Percentiles rank a stretch among this genome's conserved stretches.
Evolutionary conservation across 108 stramenopile genomes (phyloP).

Genomic region (Ochromonas danica): DNA sequence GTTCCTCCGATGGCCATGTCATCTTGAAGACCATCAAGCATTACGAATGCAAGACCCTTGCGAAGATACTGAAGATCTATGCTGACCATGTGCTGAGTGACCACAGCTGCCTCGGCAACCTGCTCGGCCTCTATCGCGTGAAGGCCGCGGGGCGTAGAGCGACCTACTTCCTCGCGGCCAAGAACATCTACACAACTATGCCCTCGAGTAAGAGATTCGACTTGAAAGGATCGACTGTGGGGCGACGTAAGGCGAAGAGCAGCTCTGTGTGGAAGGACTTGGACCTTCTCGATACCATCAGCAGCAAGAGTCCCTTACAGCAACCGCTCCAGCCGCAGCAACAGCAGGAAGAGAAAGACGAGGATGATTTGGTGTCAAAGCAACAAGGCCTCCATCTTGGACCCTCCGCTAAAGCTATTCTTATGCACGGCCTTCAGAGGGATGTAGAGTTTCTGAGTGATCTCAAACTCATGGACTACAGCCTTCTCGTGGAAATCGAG

Average conservation of each 20-base stretch:
- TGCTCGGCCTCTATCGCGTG: background rate
- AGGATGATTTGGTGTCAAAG: no score
- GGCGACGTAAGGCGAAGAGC: background rate
- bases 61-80: background rate
- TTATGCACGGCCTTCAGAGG: background rate
- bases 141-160: background rate
- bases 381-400: background rate
- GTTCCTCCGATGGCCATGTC: background rate
- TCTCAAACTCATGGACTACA: background rate
- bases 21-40: slow-evolving; percentile 11
- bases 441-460: background rate
- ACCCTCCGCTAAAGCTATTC: background rate
- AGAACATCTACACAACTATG: background rate
- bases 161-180: background rate
- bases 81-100: background rate
- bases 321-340: no score
- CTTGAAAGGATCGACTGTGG: slow-evolving; percentile 22
- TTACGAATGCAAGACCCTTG: background rate
- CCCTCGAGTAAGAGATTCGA: background rate
- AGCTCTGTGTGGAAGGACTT: slow-evolving; percentile 8
- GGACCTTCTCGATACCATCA: background rate
- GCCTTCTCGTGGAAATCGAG: slow-evolving; percentile 8
- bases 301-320: no score
- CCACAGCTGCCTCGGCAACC: background rate
- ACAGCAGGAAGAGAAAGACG: background rate